A percentile compares a stretch with the other conserved stretches of the same genome.
Evolutionary conservation across 441 rosid species (phyloP).

Genomic region (Eruca vesicaria): DNA sequence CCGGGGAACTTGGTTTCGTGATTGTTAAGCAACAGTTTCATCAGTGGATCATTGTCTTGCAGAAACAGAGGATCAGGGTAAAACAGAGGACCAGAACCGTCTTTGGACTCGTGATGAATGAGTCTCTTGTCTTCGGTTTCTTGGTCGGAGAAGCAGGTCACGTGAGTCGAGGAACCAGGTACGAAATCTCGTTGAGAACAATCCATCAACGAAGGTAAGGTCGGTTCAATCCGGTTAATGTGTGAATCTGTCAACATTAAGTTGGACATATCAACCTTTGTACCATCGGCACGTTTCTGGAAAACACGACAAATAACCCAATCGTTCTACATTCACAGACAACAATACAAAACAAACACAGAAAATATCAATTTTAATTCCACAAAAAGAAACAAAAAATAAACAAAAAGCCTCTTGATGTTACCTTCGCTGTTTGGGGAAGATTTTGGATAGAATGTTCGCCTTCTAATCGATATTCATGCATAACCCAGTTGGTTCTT

Average conservation of each 20-base stretch:
- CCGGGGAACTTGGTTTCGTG: conserved; percentile 47
- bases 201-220: conserved; percentile 68
- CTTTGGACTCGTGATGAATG: conserved; percentile 27
- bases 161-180: conserved; percentile 50
- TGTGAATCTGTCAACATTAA: conserved; percentile 39
- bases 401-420: neutral
- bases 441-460: conserved; percentile 61
- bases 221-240: conserved; percentile 46
- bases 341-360: neutral
- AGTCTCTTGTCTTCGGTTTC: conserved; percentile 39
- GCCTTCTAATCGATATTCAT: conserved; percentile 84
- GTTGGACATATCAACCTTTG: conserved; percentile 57
- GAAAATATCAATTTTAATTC: neutral
- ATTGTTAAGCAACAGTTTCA: conserved; percentile 48
- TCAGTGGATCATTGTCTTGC: conserved; percentile 48
- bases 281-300: conserved; percentile 68
- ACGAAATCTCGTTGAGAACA: conserved; percentile 43
- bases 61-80: conserved; percentile 41
- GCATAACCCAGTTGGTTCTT: conserved; percentile 88
- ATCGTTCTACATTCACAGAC: conserved; percentile 60
- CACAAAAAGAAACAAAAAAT: neutral
- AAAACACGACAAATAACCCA: conserved; percentile 93
- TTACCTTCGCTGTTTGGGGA: conserved; percentile 79
- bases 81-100: conserved; percentile 34
- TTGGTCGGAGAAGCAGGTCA: conserved; percentile 99